These are phyloP conservation scores for Aspergillus neotritici DNA, from an alignment of 2,329 filamentous ascomycete genomes.

Conservation along the genomic window DNA sequence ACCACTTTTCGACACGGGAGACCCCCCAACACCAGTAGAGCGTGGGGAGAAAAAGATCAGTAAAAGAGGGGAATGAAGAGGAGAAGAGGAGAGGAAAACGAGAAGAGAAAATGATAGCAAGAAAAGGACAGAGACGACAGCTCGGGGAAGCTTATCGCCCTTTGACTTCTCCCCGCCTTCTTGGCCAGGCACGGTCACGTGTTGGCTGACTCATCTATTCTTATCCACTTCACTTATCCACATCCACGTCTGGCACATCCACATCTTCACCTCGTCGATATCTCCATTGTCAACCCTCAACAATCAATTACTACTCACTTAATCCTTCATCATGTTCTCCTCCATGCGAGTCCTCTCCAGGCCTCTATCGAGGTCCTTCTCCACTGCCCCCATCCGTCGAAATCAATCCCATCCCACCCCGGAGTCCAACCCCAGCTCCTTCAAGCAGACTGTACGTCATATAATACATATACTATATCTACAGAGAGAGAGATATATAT, in stretches of 20 bases:
- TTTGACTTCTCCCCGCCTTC: constrained; percentile 27
- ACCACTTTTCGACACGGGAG: too few species aligned
- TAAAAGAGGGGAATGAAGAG: not conserved
- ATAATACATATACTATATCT: not conserved
- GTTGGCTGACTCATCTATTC: not conserved
- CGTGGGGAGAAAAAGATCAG: too few species aligned
- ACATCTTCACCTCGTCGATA: too few species aligned
- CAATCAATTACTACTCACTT: too few species aligned
- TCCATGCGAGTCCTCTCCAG: not conserved
- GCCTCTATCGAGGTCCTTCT: constrained; percentile 9
- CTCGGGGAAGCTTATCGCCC: constrained; percentile 29
- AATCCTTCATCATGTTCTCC: constrained; percentile 4
- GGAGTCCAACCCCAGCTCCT: constrained; percentile 11
- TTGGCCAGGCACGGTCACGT: constrained; percentile 17
- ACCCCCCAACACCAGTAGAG: too few species aligned
- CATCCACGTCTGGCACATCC: too few species aligned
- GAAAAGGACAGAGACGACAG: not conserved
- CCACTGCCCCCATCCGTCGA: constrained; percentile 7
- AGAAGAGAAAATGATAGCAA: not conserved
- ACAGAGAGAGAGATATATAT: too few species aligned
- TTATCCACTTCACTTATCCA: not conserved
- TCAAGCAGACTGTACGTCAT: constrained; percentile 26
- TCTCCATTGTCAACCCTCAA: too few species aligned
- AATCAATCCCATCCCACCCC: constrained; percentile 1
- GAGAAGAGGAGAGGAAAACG: not conserved